These are phyloP conservation scores for Suillus weaverae DNA, from an alignment of 768 basidiomycete species.

Conservation along the genomic window DNA sequence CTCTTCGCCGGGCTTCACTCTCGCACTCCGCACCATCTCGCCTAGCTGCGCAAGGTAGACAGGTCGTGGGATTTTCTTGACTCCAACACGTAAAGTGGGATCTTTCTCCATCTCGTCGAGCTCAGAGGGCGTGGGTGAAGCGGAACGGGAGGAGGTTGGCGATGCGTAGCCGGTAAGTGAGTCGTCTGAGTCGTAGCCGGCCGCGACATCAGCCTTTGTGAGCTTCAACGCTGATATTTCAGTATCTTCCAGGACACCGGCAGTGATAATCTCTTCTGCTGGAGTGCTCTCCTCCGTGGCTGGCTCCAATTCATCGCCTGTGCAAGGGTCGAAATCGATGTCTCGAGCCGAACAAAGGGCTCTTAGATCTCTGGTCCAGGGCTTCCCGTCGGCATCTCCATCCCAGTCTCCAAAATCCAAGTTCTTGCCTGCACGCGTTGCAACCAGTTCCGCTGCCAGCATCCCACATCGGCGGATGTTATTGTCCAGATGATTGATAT, in stretches of 20 bases:
- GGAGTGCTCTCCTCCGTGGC: slow-evolving; percentile 9
- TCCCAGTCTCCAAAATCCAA: slow-evolving; percentile 86
- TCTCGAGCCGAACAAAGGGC: slow-evolving; percentile 51
- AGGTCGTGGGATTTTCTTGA: slow-evolving; percentile 72
- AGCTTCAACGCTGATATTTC: slow-evolving; percentile 2
- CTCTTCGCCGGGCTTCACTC: slow-evolving; percentile 50
- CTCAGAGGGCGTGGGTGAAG: slow-evolving; percentile 80
- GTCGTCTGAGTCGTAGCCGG: slow-evolving; percentile 76
- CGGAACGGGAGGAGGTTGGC: slow-evolving; percentile 61
- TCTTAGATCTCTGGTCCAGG: slow-evolving; percentile 66
- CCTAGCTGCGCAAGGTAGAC: slow-evolving; percentile 89
- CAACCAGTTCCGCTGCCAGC: slow-evolving; percentile 84
- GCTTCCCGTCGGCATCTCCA: slow-evolving; percentile 62
- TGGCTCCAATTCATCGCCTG: slow-evolving; percentile 12
- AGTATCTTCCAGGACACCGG: slow-evolving; percentile 6
- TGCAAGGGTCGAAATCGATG: slow-evolving; percentile 42
- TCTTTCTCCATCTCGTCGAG: slow-evolving; percentile 84
- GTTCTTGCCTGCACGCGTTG: slow-evolving; percentile 58
- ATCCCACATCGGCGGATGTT: slow-evolving; percentile 87
- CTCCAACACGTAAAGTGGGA: slow-evolving; percentile 72
- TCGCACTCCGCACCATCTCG: slow-evolving; percentile 67
- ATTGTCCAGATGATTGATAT: slow-evolving; percentile 76
- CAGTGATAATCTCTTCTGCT: slow-evolving; percentile 13
- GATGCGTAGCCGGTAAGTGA: slow-evolving; percentile 78
- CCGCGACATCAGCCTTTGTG: background rate